Evolutionary conservation across 1,284 basidiomycete genomes (phyloP).

Genomic region (Pascua guehoae): DNA sequence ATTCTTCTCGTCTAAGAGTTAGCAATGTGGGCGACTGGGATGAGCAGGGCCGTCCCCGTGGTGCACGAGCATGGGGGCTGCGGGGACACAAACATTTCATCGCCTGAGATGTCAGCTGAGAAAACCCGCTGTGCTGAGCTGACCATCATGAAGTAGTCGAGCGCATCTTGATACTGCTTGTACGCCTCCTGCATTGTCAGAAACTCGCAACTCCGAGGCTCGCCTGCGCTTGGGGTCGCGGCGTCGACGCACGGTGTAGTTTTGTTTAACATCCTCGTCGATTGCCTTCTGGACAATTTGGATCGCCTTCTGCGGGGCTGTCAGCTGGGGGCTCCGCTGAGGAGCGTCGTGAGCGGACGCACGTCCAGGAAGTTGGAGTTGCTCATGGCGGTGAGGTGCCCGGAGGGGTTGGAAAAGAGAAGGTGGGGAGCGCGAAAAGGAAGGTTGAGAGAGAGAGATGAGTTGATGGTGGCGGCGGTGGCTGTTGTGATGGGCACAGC

Average conservation of each 20-base stretch:
- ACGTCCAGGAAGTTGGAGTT: slow-evolving; percentile 57
- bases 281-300: slow-evolving; percentile 93
- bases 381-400: slow-evolving; percentile 34
- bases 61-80: background rate
- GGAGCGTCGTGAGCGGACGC: slow-evolving; percentile 16
- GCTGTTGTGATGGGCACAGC: too few species aligned
- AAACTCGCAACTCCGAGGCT: background rate
- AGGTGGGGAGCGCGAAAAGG: background rate
- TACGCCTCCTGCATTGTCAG: slow-evolving; percentile 65
- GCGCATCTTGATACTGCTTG: slow-evolving; percentile 88
- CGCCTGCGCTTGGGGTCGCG: too few species aligned
- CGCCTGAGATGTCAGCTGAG: slow-evolving; percentile 30
- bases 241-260: slow-evolving; percentile 59
- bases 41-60: background rate
- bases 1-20: slow-evolving; percentile 81
- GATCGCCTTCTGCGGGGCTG: slow-evolving; percentile 71
- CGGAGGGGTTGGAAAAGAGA: background rate
- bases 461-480: background rate
- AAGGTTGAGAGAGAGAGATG: background rate
- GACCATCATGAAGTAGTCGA: slow-evolving; percentile 97
- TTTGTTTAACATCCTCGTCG: slow-evolving; percentile 89
- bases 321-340: background rate
- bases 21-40: background rate
- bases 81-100: slow-evolving; percentile 61
- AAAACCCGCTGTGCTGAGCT: too few species aligned